Conservation (phyloP, 176 grass and related monocot genomes). For the Pontederia crassipes region DNA sequence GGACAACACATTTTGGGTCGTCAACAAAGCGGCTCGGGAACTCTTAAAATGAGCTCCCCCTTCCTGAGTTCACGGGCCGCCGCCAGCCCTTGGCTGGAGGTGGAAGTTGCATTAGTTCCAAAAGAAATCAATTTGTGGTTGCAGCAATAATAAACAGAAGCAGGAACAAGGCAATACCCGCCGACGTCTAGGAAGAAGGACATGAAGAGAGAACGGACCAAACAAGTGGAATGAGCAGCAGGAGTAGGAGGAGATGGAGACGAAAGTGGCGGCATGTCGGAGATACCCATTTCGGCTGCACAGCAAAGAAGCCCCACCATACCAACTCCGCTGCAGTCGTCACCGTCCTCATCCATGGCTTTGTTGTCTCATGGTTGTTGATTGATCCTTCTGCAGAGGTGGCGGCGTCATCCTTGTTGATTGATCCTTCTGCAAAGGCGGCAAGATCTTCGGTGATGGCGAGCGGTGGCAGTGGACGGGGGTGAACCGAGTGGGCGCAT, state of each 20-base stretch:
- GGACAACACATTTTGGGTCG: too few species aligned
- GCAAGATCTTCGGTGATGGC: too few species aligned
- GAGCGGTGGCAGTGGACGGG: too few species aligned
- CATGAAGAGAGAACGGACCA: constrained; percentile 44
- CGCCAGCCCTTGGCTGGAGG: constrained; percentile 58
- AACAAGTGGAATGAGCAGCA: constrained; percentile 18
- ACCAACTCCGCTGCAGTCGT: constrained; percentile 2
- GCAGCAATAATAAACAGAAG: background rate
- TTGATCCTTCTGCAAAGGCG: too few species aligned
- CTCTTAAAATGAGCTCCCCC: constrained; percentile 64
- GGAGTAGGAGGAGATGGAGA: background rate
- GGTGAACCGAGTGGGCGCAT: too few species aligned
- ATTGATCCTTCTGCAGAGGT: too few species aligned
- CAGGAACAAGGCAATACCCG: constrained; percentile 29
- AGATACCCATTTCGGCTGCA: background rate
- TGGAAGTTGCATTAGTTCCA: background rate
- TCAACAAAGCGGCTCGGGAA: constrained; percentile 38
- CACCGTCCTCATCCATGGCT: background rate
- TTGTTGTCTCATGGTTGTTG: too few species aligned
- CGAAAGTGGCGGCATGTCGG: too few species aligned
- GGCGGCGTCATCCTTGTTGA: too few species aligned
- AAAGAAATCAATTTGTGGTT: background rate
- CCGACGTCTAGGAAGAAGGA: constrained; percentile 61
- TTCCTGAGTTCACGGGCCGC: constrained; percentile 51
- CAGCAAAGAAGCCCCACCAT: constrained; percentile 60